Evolutionary conservation across 352 stramenopile species (phyloP).

Genomic region (Thalassiosira livingstoniorum): DNA sequence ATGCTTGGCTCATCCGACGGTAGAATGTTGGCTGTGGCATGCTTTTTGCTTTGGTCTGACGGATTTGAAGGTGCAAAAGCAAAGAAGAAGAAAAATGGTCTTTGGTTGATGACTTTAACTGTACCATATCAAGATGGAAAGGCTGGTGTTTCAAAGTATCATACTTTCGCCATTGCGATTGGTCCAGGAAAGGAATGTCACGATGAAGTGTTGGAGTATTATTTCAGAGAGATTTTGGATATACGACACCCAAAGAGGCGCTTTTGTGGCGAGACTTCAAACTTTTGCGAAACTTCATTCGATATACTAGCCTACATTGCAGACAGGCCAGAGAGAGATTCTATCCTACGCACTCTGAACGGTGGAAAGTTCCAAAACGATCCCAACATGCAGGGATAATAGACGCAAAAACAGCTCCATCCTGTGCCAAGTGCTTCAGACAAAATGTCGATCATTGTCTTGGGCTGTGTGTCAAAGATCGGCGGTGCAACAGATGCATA

Average conservation of each 20-base stretch:
- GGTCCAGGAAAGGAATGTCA: neutral
- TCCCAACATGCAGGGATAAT: neutral
- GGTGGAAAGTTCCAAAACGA: neutral
- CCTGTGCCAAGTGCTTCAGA: neutral
- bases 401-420: neutral
- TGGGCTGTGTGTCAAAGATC: neutral
- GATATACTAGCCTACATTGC: constrained; percentile 20
- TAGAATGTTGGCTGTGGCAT: constrained; percentile 4
- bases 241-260: neutral
- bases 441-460: neutral
- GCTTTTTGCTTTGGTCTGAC: constrained; percentile 24
- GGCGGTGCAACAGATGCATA: neutral
- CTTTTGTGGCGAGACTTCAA: neutral
- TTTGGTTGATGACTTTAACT: constrained; percentile 35
- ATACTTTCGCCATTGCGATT: constrained; percentile 19
- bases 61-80: constrained; percentile 11
- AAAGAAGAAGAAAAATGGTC: constrained; percentile 19
- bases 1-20: neutral
- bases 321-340: constrained; percentile 10
- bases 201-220: constrained; percentile 9
- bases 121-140: neutral
- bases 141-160: constrained; percentile 18
- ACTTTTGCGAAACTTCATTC: neutral
- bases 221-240: constrained; percentile 1
- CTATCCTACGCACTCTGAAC: neutral